A percentile compares a stretch with the other conserved stretches of the same genome.
Evolutionary conservation across 169 alveolate species (phyloP).

Genomic region (Plasmodium inui): DNA sequence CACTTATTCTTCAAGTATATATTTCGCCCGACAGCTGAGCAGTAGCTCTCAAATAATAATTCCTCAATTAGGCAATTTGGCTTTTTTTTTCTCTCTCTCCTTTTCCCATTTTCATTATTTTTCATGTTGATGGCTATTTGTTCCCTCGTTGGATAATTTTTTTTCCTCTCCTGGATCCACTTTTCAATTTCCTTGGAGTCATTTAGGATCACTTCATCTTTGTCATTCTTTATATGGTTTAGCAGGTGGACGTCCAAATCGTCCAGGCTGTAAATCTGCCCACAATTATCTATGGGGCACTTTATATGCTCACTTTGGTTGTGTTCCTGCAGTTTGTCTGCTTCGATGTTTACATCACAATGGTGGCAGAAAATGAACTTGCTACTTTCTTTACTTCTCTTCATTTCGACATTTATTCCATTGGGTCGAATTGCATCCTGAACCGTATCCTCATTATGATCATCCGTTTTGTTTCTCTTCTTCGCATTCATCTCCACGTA

Average conservation of each 20-base stretch:
- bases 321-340: slow-evolving; percentile 14
- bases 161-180: slow-evolving; percentile 69
- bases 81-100: slow-evolving; percentile 41
- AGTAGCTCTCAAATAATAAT: slow-evolving; percentile 65
- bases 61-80: slow-evolving; percentile 71
- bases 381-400: background rate
- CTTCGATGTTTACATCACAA: slow-evolving; percentile 37
- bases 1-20: slow-evolving; percentile 22
- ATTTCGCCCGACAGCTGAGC: slow-evolving; percentile 51
- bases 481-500: background rate
- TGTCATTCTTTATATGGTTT: slow-evolving; percentile 72
- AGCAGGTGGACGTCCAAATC: slow-evolving; percentile 52
- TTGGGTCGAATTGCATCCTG: background rate
- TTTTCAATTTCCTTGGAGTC: slow-evolving; percentile 58
- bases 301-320: slow-evolving; percentile 44
- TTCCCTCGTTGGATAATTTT: slow-evolving; percentile 55
- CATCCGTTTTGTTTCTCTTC: background rate
- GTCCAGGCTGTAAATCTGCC: slow-evolving; percentile 33
- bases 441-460: background rate
- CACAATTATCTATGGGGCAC: slow-evolving; percentile 66
- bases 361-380: slow-evolving; percentile 28
- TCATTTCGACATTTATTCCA: background rate
- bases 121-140: slow-evolving; percentile 3
- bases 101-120: slow-evolving; percentile 6
- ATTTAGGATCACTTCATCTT: slow-evolving; percentile 42